phyloP scores from a whole-genome alignment of 2,329 filamentous ascomycete species.

The Alternaria dauci region DNA sequence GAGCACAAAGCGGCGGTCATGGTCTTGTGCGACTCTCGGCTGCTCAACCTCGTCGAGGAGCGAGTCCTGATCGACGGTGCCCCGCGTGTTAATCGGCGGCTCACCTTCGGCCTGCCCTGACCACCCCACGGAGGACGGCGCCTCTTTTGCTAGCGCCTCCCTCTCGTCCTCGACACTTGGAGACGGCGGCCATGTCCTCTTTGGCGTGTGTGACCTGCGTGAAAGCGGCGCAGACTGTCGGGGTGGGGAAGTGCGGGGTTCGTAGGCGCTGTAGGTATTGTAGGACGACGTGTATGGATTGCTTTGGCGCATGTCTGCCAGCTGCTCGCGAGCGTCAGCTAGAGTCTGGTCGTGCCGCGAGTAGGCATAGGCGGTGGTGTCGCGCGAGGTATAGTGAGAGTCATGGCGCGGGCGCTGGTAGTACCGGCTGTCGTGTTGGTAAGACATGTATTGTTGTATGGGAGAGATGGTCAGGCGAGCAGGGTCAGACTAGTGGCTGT shows the following conservation, averaged over 20 bases:
- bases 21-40: conserved; percentile 47
- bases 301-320: conserved; percentile 36
- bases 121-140: conserved; percentile 50
- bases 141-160: conserved; percentile 69
- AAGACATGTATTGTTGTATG: conserved; percentile 30
- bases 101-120: conserved; percentile 52
- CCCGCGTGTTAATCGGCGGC: conserved; percentile 68
- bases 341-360: conserved; percentile 28
- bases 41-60: conserved; percentile 69
- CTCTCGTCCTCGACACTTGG: conserved; percentile 76
- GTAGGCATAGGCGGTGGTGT: conserved; percentile 33
- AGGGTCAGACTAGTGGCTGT: conserved; percentile 14
- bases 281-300: conserved; percentile 33
- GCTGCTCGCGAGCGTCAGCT: conserved; percentile 26
- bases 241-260: conserved; percentile 42
- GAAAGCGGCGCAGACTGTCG: conserved; percentile 26
- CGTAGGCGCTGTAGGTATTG: conserved; percentile 39
- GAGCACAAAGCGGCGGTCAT: conserved; percentile 72
- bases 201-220: conserved; percentile 30
- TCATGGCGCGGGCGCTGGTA: conserved; percentile 36
- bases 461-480: conserved; percentile 21
- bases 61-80: conserved; percentile 72
- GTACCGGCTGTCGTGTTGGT: conserved; percentile 38
- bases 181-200: conserved; percentile 62
- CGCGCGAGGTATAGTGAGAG: conserved; percentile 37